Percentiles rank a stretch among this genome's conserved stretches.
phyloP scores from a whole-genome alignment of 768 basidiomycete species.

The Mycena latifolia region DNA sequence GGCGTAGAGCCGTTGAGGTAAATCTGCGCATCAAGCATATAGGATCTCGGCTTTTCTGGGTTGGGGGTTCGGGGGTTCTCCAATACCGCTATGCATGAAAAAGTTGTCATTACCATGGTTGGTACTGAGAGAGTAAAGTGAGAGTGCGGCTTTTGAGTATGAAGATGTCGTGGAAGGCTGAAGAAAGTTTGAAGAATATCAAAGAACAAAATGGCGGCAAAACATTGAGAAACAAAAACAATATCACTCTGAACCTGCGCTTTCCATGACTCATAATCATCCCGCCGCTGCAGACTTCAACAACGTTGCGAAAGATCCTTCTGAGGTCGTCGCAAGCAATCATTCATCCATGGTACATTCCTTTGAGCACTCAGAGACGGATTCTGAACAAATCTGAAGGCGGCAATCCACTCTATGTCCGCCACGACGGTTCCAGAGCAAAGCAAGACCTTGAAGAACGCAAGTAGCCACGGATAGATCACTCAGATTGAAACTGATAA shows the following conservation, averaged over 20 bases:
- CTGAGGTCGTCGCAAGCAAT: background rate
- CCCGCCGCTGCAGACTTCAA: background rate
- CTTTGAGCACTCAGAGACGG: background rate
- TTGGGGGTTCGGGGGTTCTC: background rate
- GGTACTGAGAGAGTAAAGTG: background rate
- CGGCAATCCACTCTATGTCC: background rate
- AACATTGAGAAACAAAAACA: constrained; percentile 2
- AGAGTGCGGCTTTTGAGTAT: too few relatives aligned
- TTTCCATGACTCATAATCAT: background rate
- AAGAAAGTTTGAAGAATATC: background rate
- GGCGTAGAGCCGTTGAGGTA: background rate
- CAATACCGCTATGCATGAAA: background rate
- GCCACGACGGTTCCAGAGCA: background rate
- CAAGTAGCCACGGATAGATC: background rate
- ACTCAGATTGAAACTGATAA: background rate
- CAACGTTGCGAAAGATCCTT: background rate
- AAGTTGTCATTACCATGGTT: background rate
- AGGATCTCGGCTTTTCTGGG: background rate
- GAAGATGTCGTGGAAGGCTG: background rate
- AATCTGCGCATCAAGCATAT: background rate
- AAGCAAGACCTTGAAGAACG: background rate
- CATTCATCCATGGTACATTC: background rate
- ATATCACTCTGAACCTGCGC: background rate
- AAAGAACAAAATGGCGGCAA: background rate
- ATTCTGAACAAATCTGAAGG: background rate